Percentiles rank a stretch among this genome's conserved stretches.
Conservation (phyloP, 129 eudicot genomes). For the Chrysanthemum seticuspe region DNA sequence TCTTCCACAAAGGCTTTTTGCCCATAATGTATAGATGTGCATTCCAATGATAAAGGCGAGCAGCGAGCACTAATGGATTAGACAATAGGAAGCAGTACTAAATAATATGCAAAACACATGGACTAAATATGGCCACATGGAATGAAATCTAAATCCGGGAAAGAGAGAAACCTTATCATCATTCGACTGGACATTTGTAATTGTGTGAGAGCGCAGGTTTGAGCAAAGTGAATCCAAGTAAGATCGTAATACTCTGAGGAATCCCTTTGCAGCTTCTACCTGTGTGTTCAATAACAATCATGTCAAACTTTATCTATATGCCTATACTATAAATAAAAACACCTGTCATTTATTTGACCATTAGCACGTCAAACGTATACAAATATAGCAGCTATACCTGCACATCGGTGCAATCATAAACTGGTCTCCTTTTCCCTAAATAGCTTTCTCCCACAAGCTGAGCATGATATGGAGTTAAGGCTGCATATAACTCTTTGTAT, state of each 20-base stretch:
- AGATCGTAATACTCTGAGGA: slow-evolving; percentile 64
- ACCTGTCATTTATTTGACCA: neutral
- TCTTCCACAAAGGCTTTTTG: too few species aligned
- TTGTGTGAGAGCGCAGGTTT: slow-evolving; percentile 91
- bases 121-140: neutral
- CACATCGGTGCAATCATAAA: slow-evolving; percentile 80
- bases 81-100: too few species aligned
- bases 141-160: neutral
- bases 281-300: slow-evolving; percentile 40
- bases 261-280: slow-evolving; percentile 93
- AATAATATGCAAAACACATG: too few species aligned
- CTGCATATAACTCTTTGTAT: slow-evolving; percentile 61
- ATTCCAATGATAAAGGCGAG: too few species aligned
- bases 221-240: slow-evolving; percentile 90
- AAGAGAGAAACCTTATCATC: slow-evolving; percentile 74
- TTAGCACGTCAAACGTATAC: neutral
- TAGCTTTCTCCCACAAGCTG: slow-evolving; percentile 96
- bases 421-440: slow-evolving; percentile 76
- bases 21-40: too few species aligned
- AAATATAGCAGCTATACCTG: slow-evolving; percentile 50
- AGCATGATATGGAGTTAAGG: slow-evolving; percentile 75
- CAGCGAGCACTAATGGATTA: too few species aligned
- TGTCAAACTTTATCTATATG: slow-evolving; percentile 7
- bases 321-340: slow-evolving; percentile 1
- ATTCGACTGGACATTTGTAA: slow-evolving; percentile 95